Base-by-base conservation (phyloP, 169 alveolate species). In the Amoebophrya sp. region DNA sequence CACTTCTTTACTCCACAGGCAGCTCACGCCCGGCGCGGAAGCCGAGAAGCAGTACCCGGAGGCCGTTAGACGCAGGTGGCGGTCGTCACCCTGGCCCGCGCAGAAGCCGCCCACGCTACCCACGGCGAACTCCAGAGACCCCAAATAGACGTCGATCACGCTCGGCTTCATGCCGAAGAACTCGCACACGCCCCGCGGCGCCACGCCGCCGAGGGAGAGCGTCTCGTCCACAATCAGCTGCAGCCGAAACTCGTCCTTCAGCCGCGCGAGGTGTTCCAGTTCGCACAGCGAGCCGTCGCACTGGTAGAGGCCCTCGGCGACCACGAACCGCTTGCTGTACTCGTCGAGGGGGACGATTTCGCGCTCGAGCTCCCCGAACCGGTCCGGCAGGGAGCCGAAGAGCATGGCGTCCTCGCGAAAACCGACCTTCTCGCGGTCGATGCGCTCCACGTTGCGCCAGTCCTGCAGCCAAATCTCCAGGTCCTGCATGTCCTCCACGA, bases 11-110 rank as follows among this genome's bases (percentile, higher is more conserved):
- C 78, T 58, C 78, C 78, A 58, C 39, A 58, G 78, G 23, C 90
- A 88, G 78, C 45, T n/a, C 29, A 38, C 90, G 39, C 70, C 70
- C 16, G 90, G 90, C 20, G 90, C 45, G n/a, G 45, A n/a, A n/a
- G 90, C 90, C 29, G 78, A 41, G 90, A 88, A 88, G 70, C 90
- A 88, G 90, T 88, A 88, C n/a, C 90, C 90, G 78, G 39, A 23
- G 78, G 39, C 0, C 78, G 78, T 58, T 58, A 58, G 78, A 1
- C 78, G 4, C 78, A 58, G 34, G 78, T 58, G 34, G 34, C 78
- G 78, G 39, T 13, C 78, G 39, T 13, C 78, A 16, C 23, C 34
- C 38, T 16, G 39, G 29, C 90, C 90, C 23, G 90, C 90, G 29
- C 90, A 88, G 38, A 88, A 88, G 26, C 90, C 90, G 7, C 90